These are phyloP conservation scores for Remersonia thermophila DNA, from an alignment of 2,329 filamentous ascomycete genomes.

Conservation along the genomic window DNA sequence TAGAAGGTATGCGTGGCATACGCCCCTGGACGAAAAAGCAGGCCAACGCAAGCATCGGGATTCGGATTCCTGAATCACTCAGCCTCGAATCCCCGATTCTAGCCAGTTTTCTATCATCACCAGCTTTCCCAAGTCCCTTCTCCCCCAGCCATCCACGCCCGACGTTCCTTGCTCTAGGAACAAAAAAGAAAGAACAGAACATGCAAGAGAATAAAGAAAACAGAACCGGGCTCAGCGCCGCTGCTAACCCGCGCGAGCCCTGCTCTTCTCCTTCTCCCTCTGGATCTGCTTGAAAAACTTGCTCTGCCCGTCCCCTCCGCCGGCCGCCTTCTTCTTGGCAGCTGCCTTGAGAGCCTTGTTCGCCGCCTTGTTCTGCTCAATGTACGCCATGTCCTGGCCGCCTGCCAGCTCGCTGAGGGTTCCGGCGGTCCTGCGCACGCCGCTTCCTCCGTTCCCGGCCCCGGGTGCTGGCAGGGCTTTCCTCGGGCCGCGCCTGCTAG, in stretches of 20 bases:
- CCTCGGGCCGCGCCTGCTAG: constrained; percentile 9
- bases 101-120: no score
- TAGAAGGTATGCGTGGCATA: no score
- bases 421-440: constrained; percentile 60
- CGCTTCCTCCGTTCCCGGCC: constrained; percentile 24
- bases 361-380: constrained; percentile 64
- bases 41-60: no score
- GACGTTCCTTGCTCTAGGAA: no score
- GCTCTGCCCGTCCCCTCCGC: constrained; percentile 29
- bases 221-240: not conserved
- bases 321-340: constrained; percentile 38
- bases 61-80: no score
- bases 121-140: no score
- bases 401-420: constrained; percentile 77
- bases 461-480: constrained; percentile 2
- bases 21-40: no score
- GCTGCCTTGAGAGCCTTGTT: constrained; percentile 54
- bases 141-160: no score
- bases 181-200: no score
- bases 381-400: constrained; percentile 94
- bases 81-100: no score
- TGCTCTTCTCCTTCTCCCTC: constrained; percentile 43
- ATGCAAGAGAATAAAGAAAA: not conserved
- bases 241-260: constrained; percentile 2
- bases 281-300: constrained; percentile 55